Evolutionary conservation across 257 asterid genomes (phyloP).

Genomic region (Plantago ovata): DNA sequence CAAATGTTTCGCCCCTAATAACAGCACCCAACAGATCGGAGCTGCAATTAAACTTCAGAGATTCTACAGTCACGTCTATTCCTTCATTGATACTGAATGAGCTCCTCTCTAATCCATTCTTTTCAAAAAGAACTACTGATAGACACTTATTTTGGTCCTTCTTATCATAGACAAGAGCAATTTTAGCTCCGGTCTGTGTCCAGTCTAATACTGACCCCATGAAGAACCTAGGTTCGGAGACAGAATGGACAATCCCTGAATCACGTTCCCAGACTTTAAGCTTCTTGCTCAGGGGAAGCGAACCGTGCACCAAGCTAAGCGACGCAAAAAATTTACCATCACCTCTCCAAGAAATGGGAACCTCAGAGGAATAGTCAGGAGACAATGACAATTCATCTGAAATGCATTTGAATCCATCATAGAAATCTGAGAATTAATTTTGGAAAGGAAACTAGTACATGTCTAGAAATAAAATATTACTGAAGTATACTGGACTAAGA

Average conservation of each 20-base stretch:
- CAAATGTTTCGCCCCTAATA: constrained; percentile 62
- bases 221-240: constrained; percentile 71
- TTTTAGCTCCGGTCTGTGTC: constrained; percentile 83
- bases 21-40: constrained; percentile 88
- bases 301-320: constrained; percentile 51
- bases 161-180: constrained; percentile 57
- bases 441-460: constrained; percentile 5
- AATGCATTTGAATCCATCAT: constrained; percentile 23
- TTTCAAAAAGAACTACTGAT: constrained; percentile 75
- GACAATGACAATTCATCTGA: constrained; percentile 55
- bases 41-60: constrained; percentile 79
- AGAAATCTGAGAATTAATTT: background rate
- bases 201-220: constrained; percentile 79
- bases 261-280: constrained; percentile 98
- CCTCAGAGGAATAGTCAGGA: constrained; percentile 42
- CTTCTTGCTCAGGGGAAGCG: constrained; percentile 44
- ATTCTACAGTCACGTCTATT: constrained; percentile 50
- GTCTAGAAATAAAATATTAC: constrained; percentile 6
- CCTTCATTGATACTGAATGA: constrained; percentile 61
- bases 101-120: constrained; percentile 87
- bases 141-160: constrained; percentile 57
- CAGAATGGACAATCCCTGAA: constrained; percentile 73
- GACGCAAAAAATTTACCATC: constrained; percentile 89
- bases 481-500: background rate
- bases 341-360: constrained; percentile 84